phyloP scores from a whole-genome alignment of 2,329 filamentous ascomycete species.

The Penicillium sp. region DNA sequence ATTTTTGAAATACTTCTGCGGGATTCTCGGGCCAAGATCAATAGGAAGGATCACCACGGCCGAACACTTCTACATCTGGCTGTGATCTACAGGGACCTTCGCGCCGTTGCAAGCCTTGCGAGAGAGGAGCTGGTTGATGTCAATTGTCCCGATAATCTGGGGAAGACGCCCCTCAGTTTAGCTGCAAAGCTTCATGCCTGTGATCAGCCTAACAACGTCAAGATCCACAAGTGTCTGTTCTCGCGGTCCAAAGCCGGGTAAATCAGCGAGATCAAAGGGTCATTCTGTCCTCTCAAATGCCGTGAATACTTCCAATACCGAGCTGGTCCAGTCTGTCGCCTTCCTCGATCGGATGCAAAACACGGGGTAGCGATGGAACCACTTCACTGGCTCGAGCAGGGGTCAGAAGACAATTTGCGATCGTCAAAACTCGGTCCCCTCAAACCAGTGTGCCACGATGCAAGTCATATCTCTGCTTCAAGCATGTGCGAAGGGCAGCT shows the following conservation, averaged over 20 bases:
- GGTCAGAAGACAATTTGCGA: not conserved
- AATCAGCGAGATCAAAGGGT: not conserved
- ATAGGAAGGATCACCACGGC: conserved; percentile 1
- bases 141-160: not conserved
- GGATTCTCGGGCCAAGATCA: conserved; percentile 1
- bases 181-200: not conserved
- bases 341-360: not conserved
- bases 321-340: not conserved
- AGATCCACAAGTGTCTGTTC: not conserved
- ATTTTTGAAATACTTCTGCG: conserved; percentile 1
- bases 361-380: not conserved
- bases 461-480: not conserved
- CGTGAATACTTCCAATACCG: not conserved
- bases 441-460: not conserved
- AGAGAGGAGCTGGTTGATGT: not conserved
- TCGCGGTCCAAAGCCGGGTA: not conserved
- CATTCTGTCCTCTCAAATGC: not conserved
- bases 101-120: not conserved
- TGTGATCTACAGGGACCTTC: conserved; percentile 5
- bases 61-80: conserved; percentile 4
- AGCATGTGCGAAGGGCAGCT: not conserved
- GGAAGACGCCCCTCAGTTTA: not conserved
- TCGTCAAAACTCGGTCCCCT: not conserved
- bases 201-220: not conserved
- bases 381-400: not conserved